Conservation (phyloP, 805 yeast genomes). For the Lipomyces mesembrius region DNA sequence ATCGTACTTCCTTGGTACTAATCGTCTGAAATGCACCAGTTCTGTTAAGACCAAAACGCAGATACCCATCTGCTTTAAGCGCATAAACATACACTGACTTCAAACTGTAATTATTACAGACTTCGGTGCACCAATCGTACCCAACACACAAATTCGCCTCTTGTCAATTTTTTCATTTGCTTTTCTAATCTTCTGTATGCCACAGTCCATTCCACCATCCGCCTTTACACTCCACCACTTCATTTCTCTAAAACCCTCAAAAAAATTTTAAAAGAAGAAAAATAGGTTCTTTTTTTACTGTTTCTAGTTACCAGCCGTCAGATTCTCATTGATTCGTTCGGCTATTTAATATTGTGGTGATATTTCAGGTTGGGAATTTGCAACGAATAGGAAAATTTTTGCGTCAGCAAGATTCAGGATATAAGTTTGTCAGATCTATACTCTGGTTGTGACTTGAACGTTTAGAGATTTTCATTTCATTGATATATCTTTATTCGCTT, state of each 20-base stretch:
- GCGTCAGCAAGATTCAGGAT: not conserved
- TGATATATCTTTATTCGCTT: constrained; percentile 8
- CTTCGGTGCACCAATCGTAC: not conserved
- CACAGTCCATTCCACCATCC: constrained; percentile 1
- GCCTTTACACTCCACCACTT: not conserved
- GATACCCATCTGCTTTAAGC: not conserved
- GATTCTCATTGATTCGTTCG: constrained; percentile 9
- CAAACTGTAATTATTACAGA: not conserved
- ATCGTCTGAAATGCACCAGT: no score
- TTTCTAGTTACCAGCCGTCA: not conserved
- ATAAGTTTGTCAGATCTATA: not conserved
- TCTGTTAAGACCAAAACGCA: not conserved
- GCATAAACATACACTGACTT: not conserved
- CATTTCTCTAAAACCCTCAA: constrained; percentile 26
- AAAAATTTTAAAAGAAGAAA: constrained; percentile 31
- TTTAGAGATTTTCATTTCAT: not conserved
- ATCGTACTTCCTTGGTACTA: no score
- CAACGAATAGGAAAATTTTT: constrained; percentile 8
- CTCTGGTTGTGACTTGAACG: not conserved
- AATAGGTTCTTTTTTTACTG: constrained; percentile 21
- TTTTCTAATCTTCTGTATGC: constrained; percentile 1
- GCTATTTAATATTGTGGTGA: not conserved
- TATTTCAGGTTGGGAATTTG: constrained; percentile 7
- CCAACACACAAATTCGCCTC: constrained; percentile 25
- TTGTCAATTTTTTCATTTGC: constrained; percentile 10